Conservation (phyloP, 495 filamentous ascomycete species). For the Xylaria bambusicola region DNA sequence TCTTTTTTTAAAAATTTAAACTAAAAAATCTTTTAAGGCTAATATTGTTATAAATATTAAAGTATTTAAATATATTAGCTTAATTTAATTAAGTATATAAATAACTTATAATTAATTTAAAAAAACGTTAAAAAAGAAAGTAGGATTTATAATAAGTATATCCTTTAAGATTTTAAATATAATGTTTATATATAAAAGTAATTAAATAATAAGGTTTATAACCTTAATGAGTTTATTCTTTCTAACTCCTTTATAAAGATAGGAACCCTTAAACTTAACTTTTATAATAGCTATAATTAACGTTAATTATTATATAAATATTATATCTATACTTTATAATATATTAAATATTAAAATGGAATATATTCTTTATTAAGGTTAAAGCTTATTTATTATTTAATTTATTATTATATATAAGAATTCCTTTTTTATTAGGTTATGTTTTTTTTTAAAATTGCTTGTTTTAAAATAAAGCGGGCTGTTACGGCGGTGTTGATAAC, state of each 20-base stretch:
- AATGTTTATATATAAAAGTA: not conserved
- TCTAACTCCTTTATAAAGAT: not conserved
- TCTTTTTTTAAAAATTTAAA: not conserved
- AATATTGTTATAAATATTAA: not conserved
- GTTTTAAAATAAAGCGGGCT: not conserved
- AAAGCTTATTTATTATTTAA: not conserved
- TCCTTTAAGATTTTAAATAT: not conserved
- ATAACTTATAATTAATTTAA: not conserved
- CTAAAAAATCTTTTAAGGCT: not conserved
- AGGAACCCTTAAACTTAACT: not conserved
- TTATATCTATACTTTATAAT: not conserved
- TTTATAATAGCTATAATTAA: not conserved
- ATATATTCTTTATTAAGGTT: not conserved
- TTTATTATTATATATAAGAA: not conserved
- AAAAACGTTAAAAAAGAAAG: not conserved
- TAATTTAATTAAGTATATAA: not conserved
- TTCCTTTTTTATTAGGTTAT: not conserved
- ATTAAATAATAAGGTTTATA: not conserved
- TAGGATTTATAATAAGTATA: not conserved
- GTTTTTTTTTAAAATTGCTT: not conserved
- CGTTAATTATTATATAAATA: not conserved
- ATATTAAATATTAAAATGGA: not conserved
- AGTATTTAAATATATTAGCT: slow-evolving; percentile 1
- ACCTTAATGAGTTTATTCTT: not conserved
- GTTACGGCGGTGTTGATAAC: not conserved